Evolutionary conservation across 129 eudicot genomes (phyloP).

Genomic region (Centaurea solstitialis): DNA sequence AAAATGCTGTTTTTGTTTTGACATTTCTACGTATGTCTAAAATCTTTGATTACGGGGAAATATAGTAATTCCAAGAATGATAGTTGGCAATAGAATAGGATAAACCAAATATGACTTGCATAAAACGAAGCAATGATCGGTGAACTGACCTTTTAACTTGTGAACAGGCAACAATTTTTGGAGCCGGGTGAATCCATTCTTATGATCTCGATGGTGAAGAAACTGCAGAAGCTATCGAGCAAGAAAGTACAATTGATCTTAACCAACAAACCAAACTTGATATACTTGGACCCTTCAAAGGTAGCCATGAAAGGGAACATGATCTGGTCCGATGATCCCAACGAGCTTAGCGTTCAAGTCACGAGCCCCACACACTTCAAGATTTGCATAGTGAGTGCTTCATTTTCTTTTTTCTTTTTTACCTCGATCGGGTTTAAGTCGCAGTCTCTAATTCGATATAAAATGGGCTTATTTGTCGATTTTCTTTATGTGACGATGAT

Average conservation of each 20-base stretch:
- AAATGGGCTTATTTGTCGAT: not conserved
- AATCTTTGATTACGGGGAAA: not conserved
- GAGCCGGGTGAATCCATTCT: conserved; percentile 93
- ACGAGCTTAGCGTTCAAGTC: conserved; percentile 90
- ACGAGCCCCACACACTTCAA: conserved; percentile 78
- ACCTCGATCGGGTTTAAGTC: not conserved
- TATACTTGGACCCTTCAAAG: conserved; percentile 88
- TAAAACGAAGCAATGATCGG: not conserved
- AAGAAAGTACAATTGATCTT: conserved; percentile 97
- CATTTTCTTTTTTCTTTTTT: not conserved
- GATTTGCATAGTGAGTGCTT: conserved; percentile 72
- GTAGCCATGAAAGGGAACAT: conserved; percentile 75
- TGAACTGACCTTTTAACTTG: conserved; percentile 2
- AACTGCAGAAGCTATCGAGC: conserved; percentile 76
- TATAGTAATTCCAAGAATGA: not conserved
- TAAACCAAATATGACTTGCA: not conserved
- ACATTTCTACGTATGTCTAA: not conserved
- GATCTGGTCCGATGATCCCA: conserved; percentile 93
- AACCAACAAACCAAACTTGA: conserved; percentile 88
- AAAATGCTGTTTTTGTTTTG: not conserved
- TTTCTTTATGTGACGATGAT: conserved; percentile 14
- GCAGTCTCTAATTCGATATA: not conserved
- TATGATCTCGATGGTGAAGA: conserved; percentile 98
- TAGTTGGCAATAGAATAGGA: not conserved
- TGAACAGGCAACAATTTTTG: conserved; percentile 82